Base-by-base conservation (phyloP, 805 yeast genomes). In the Wickerhamomyces strasburgensis region DNA sequence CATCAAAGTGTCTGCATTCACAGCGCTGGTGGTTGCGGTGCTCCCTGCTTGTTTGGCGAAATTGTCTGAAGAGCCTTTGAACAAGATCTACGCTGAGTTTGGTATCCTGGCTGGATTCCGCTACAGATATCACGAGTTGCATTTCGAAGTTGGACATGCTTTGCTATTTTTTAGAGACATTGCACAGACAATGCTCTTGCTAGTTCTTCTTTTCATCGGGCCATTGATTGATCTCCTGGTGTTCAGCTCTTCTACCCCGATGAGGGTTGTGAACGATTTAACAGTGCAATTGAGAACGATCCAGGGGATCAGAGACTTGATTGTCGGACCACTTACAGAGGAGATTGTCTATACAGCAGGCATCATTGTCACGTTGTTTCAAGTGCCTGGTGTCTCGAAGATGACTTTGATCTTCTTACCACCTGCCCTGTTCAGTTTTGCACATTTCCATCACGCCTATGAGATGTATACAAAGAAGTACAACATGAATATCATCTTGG, bases 251-350 rank as follows among this genome's bases (percentile, higher is more conserved):
- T 52, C 51, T 6, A 15, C 30, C 6, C 37, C 39, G 1, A 10
- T 18, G 5, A 33, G 33, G 14, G 34, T 46, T 1, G 6, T 45
- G 5, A 16, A 17, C 0, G 66, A 58, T 19, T 39, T 61, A 14
- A 5, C 5, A 2, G 41, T 46, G 2, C 53, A 47, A 17, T 48
- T 62, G 16, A 11, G 27, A 7, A 57, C 61, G 6, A 40, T 73
- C 4, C 55, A 58, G 18, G 76, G 78, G 1, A 24, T 76, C 17
- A 58, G 93, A 40, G 78, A 81, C 52, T 66, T 75, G 32, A 38
- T 83, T 0, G 62, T 81, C 27, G 95, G 88, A 0, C 96, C 96
- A 4, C 32, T 80, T 2, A 78, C 90, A 0, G 96, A 86, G 54
- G 96, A 86, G 52, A 44, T 84, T 19, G 71, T 84, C 2, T 86